Evolutionary conservation across 805 yeast genomes (phyloP).

Genomic region (Kodamaea sagamina): DNA sequence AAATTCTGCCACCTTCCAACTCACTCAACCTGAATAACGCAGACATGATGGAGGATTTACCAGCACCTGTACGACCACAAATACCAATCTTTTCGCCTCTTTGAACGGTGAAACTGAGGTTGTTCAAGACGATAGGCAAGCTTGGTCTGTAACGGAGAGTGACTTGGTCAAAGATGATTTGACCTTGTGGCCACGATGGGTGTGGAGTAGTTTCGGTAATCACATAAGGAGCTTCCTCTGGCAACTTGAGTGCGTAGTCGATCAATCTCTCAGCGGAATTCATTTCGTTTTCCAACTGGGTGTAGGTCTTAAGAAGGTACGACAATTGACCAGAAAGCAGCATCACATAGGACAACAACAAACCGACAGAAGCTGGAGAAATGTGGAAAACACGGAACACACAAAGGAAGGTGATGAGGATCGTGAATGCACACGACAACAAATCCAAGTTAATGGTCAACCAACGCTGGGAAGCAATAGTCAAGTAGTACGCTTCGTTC

Average conservation of each 20-base stretch:
- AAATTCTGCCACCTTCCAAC: conserved; percentile 48
- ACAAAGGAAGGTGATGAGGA: conserved; percentile 59
- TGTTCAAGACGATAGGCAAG: conserved; percentile 57
- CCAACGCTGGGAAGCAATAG: conserved; percentile 74
- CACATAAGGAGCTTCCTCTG: conserved; percentile 64
- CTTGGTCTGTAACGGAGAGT: conserved; percentile 59
- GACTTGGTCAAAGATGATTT: conserved; percentile 49
- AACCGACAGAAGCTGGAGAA: conserved; percentile 64
- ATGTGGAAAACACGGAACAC: conserved; percentile 61
- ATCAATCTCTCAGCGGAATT: conserved; percentile 73
- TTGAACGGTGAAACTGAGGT: conserved; percentile 44
- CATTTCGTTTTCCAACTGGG: conserved; percentile 76
- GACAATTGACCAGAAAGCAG: conserved; percentile 58
- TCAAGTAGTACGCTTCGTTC: conserved; percentile 67
- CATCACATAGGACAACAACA: conserved; percentile 62
- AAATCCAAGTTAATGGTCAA: conserved; percentile 61
- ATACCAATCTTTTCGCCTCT: conserved; percentile 76
- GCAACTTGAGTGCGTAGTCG: conserved; percentile 62
- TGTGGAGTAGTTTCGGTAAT: conserved; percentile 47
- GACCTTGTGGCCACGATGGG: conserved; percentile 55
- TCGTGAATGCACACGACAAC: conserved; percentile 50
- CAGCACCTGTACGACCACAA: conserved; percentile 92
- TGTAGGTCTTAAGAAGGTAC: conserved; percentile 60
- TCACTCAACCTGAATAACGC: conserved; percentile 61
- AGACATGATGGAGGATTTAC: conserved; percentile 68